phyloP scores from a whole-genome alignment of 179 eudicot genomes.

The Silene vulgaris region DNA sequence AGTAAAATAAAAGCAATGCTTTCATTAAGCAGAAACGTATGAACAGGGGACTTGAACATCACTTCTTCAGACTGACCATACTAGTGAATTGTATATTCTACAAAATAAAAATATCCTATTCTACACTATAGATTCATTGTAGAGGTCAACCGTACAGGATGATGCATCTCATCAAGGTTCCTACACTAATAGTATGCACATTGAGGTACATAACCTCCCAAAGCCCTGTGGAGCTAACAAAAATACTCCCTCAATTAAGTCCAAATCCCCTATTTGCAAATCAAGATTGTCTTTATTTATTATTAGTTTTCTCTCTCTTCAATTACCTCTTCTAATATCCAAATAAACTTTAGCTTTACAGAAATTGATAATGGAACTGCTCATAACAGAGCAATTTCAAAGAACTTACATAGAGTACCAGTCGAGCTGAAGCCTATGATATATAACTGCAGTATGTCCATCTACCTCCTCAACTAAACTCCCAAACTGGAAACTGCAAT shows the following conservation, averaged over 20 bases:
- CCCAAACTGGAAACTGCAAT: constrained; percentile 88
- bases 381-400: constrained; percentile 12
- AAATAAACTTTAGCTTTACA: too few species aligned
- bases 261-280: too few species aligned
- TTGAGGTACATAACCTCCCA: background rate
- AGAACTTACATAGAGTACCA: constrained; percentile 86
- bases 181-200: background rate
- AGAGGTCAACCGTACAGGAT: background rate
- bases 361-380: background rate
- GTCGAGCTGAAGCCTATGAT: constrained; percentile 86
- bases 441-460: constrained; percentile 95
- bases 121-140: constrained; percentile 3
- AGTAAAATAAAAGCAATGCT: background rate
- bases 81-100: background rate
- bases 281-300: too few species aligned
- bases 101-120: background rate
- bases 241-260: too few species aligned
- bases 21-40: background rate
- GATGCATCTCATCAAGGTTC: constrained; percentile 8
- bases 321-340: too few species aligned
- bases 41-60: background rate
- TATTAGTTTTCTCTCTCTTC: too few species aligned
- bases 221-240: constrained; percentile 1
- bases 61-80: background rate
- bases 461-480: constrained; percentile 99